Conservation (phyloP, 2,329 filamentous ascomycete species). For the Penicillium sclerotigenum region DNA sequence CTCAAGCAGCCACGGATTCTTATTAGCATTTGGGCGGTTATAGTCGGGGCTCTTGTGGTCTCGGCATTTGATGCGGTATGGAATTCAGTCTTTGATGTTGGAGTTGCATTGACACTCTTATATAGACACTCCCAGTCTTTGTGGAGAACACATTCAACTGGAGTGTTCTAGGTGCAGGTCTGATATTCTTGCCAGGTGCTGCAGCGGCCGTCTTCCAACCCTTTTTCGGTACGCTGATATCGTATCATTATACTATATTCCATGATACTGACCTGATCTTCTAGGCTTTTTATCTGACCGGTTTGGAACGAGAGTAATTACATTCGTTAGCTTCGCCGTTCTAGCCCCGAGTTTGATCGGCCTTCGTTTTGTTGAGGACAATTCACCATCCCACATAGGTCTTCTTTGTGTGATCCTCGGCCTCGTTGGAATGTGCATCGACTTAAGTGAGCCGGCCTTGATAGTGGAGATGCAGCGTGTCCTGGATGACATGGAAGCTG, state of each 20-base stretch:
- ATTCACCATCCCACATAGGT: slow-evolving; percentile 59
- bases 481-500: slow-evolving; percentile 55
- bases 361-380: slow-evolving; percentile 58
- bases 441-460: slow-evolving; percentile 59
- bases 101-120: slow-evolving; percentile 9
- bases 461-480: slow-evolving; percentile 65
- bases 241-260: background rate
- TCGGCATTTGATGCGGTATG: slow-evolving; percentile 49
- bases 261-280: slow-evolving; percentile 18
- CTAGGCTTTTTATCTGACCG: slow-evolving; percentile 50
- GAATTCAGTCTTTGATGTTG: background rate
- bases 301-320: slow-evolving; percentile 61
- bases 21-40: slow-evolving; percentile 53
- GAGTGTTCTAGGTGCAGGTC: slow-evolving; percentile 53
- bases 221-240: slow-evolving; percentile 38
- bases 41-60: slow-evolving; percentile 49
- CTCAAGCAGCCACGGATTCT: slow-evolving; percentile 49
- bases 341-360: slow-evolving; percentile 60
- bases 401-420: slow-evolving; percentile 62
- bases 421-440: slow-evolving; percentile 56
- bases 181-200: slow-evolving; percentile 57
- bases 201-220: slow-evolving; percentile 61
- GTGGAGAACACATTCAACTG: slow-evolving; percentile 53
- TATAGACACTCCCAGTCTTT: slow-evolving; percentile 48
- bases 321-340: slow-evolving; percentile 53